Percentiles rank a stretch among this genome's conserved stretches.
These are phyloP conservation scores for Solanum stenotomum DNA, from an alignment of 257 asterid genomes.

Conservation along the genomic window DNA sequence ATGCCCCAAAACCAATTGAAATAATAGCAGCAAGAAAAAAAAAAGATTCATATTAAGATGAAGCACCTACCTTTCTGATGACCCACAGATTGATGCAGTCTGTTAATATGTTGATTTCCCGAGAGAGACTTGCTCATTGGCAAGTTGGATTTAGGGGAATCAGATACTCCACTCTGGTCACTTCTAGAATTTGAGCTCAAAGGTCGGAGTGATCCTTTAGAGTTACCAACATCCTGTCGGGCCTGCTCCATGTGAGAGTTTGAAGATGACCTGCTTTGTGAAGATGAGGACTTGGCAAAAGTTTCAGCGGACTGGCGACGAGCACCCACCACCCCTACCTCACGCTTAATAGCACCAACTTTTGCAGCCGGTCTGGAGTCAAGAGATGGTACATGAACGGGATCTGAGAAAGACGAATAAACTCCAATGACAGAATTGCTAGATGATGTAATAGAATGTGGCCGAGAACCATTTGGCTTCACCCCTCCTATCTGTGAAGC, in stretches of 20 bases:
- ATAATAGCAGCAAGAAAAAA: constrained; percentile 53
- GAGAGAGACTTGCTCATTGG: constrained; percentile 43
- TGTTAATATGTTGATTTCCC: constrained; percentile 41
- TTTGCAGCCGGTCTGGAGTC: constrained; percentile 74
- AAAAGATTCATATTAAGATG: constrained; percentile 7
- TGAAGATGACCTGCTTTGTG: constrained; percentile 40
- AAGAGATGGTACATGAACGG: constrained; percentile 97
- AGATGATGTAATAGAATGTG: constrained; percentile 44
- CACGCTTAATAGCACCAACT: constrained; percentile 89
- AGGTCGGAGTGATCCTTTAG: constrained; percentile 42
- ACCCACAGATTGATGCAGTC: constrained; percentile 68
- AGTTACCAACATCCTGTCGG: constrained; percentile 11
- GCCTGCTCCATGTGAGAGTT: constrained; percentile 38
- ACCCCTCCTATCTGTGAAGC: constrained; percentile 26
- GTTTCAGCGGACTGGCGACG: constrained; percentile 60
- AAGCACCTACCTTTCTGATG: constrained; percentile 68
- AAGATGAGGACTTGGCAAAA: constrained; percentile 31
- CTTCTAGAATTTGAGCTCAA: constrained; percentile 28
- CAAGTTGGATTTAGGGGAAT: constrained; percentile 26
- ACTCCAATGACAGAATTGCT: constrained; percentile 66
- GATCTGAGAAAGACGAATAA: constrained; percentile 91
- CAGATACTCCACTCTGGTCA: constrained; percentile 44
- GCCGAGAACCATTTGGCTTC: constrained; percentile 39
- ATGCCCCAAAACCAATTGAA: constrained; percentile 26
- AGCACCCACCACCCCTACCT: constrained; percentile 90